Base-by-base conservation (phyloP, 75 land plant genomes). In the Picea sitchensis region DNA sequence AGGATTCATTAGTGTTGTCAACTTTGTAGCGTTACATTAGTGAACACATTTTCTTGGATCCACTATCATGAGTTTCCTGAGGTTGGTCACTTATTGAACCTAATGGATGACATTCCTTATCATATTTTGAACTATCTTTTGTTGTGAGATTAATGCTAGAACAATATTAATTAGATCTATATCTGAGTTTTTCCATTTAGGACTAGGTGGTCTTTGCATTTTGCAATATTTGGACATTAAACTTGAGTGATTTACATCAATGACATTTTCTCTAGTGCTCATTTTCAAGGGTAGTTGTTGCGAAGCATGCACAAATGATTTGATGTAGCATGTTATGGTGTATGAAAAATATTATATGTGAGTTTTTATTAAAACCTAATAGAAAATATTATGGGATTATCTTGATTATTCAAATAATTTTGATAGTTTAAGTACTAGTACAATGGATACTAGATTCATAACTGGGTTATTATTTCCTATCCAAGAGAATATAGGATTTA, bases 21-120 rank as follows among this genome's bases (percentile, higher is more conserved):
- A 62, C 18, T n/a, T 87, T 89, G 54, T 91, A 93, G 75, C 87
- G 90, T 38, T 78, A 82, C 65, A 84, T 94, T 60, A 82, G 82
- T 14, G 51, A 82, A 30, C 26, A 80, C 75, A 63, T 87, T 94
- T 23, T 86, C 93, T 20, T 94, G 97, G 97, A 83, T 94, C 26
- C 80, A 83, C 34, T 94, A 90, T 78, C 95, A 94, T 71, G 96
- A 92, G 65, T 32, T 94, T 58, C 82, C 84, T 0, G 90, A 87
- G 56, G 77, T 82, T 20, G 96, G 95, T 13, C 96, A 94, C 80
- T 15, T 86, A 78, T 84, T 92, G 77, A 76, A 54, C 31, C 21
- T 73, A 8, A 86, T 81, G 38, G 82, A 88, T 57, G 89, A 85
- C 58, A 63, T 88, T 69, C 13, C 82, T 34, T 89, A 92, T 60